These are phyloP conservation scores for Annulohypoxylon bovei DNA, from an alignment of 495 filamentous ascomycete genomes.

Conservation along the genomic window DNA sequence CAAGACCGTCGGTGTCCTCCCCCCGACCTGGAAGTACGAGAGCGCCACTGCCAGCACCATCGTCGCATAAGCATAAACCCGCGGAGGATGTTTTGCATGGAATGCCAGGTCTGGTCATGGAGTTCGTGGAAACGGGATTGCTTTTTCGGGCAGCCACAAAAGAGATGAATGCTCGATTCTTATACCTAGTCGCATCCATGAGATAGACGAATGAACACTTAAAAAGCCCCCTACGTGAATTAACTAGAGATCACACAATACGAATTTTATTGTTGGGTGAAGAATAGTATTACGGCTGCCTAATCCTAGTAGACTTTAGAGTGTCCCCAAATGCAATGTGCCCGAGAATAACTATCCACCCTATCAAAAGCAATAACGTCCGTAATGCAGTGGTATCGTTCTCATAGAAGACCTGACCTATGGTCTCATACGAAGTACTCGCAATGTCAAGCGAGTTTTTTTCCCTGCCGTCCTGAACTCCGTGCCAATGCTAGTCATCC, in stretches of 20 bases:
- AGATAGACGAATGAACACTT: conserved; percentile 42
- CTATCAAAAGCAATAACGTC: not conserved
- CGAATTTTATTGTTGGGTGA: conserved; percentile 18
- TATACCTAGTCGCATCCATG: conserved; percentile 20
- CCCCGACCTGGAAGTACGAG: conserved; percentile 98
- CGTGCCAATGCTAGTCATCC: conserved; percentile 15
- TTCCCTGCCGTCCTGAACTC: conserved; percentile 34
- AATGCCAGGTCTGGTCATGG: conserved; percentile 43
- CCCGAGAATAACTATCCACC: not conserved
- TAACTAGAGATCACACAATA: conserved; percentile 28
- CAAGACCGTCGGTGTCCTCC: conserved; percentile 98
- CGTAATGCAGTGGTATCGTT: conserved; percentile 39
- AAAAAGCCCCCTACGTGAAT: conserved; percentile 2
- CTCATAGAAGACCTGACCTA: conserved; percentile 22
- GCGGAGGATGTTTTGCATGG: conserved; percentile 37
- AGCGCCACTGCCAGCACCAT: conserved; percentile 70
- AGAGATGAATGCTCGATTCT: conserved; percentile 26
- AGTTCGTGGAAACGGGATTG: conserved; percentile 48
- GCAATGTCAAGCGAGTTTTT: conserved; percentile 29
- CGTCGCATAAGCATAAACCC: conserved; percentile 64
- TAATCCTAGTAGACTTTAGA: not conserved
- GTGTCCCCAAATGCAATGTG: not conserved
- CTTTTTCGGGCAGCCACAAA: conserved; percentile 38
- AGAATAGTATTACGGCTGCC: conserved; percentile 13
- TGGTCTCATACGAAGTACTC: not conserved